Percentiles rank a stretch among this genome's conserved stretches.
Conservation (phyloP, 2,329 filamentous ascomycete genomes). For the Macrophomina tecta region DNA sequence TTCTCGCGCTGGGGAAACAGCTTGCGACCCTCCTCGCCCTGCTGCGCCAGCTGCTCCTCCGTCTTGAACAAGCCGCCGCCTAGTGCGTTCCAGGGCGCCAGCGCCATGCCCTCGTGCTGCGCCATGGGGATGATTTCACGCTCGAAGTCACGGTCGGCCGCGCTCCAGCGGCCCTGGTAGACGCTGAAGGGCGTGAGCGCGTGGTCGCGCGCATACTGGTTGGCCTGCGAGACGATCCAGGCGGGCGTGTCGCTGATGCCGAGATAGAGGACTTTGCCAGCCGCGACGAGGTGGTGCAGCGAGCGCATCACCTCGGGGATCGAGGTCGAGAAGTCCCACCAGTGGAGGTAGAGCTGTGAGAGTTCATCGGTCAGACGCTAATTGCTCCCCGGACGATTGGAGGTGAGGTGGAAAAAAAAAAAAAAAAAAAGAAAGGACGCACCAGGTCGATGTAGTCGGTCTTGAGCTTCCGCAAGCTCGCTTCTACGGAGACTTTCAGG, state of each 20-base stretch:
- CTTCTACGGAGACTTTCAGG: slow-evolving; percentile 46
- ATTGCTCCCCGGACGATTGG: too few species aligned
- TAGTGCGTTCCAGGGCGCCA: slow-evolving; percentile 62
- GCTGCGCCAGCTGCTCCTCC: slow-evolving; percentile 45
- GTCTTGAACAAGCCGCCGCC: slow-evolving; percentile 52
- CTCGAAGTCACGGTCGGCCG: slow-evolving; percentile 52
- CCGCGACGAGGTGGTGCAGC: slow-evolving; percentile 49
- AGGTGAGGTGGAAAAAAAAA: too few species aligned
- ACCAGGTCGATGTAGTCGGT: slow-evolving; percentile 70
- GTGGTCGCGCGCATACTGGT: slow-evolving; percentile 47
- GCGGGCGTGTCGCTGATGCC: slow-evolving; percentile 54
- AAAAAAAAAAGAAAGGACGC: neutral
- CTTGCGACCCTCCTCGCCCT: slow-evolving; percentile 46
- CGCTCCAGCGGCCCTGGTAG: slow-evolving; percentile 51
- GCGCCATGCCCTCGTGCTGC: slow-evolving; percentile 48
- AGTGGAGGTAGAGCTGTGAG: slow-evolving; percentile 41
- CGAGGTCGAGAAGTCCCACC: slow-evolving; percentile 51
- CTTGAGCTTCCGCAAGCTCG: slow-evolving; percentile 60
- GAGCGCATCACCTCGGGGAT: slow-evolving; percentile 34
- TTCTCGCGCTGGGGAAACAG: slow-evolving; percentile 50
- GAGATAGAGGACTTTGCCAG: slow-evolving; percentile 53
- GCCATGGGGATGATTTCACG: slow-evolving; percentile 55
- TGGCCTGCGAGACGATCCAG: slow-evolving; percentile 43
- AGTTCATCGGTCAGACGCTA: too few species aligned
- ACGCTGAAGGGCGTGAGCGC: slow-evolving; percentile 47